Evolutionary conservation across 2,329 filamentous ascomycete genomes (phyloP).

Genomic region (Clonostachys sp.): DNA sequence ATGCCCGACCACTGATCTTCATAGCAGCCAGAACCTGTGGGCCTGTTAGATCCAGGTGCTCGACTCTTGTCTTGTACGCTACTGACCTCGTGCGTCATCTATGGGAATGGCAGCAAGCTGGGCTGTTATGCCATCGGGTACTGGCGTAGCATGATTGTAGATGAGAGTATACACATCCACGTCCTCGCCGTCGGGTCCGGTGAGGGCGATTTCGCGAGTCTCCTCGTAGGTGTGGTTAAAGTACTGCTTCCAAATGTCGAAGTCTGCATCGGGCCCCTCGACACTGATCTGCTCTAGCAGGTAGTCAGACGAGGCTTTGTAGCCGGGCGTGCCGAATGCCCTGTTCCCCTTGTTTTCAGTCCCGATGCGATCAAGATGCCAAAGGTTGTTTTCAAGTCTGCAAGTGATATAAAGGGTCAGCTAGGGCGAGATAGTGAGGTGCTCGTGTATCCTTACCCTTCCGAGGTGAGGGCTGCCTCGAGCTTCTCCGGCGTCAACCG

Average conservation of each 20-base stretch:
- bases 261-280: constrained; percentile 15
- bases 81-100: constrained; percentile 17
- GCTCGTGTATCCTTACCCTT: not conserved
- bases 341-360: constrained; percentile 44
- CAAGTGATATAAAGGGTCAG: not conserved
- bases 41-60: too few relatives aligned
- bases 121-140: constrained; percentile 23
- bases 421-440: not conserved
- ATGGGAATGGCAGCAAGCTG: constrained; percentile 25
- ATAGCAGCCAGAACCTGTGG: constrained; percentile 26
- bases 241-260: constrained; percentile 36
- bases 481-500: not conserved
- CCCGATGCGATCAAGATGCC: constrained; percentile 40
- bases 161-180: constrained; percentile 35
- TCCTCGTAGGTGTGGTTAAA: constrained; percentile 40
- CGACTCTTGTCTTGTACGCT: too few relatives aligned
- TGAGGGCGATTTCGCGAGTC: constrained; percentile 33
- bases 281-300: constrained; percentile 20
- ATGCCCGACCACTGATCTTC: constrained; percentile 33
- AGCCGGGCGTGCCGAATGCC: constrained; percentile 47
- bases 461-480: not conserved
- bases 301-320: constrained; percentile 43
- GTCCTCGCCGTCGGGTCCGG: constrained; percentile 35
- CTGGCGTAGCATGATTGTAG: constrained; percentile 38
- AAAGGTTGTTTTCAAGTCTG: constrained; percentile 41